phyloP scores from a whole-genome alignment of 352 stramenopile species.

The Phytophthora boehmeriae region DNA sequence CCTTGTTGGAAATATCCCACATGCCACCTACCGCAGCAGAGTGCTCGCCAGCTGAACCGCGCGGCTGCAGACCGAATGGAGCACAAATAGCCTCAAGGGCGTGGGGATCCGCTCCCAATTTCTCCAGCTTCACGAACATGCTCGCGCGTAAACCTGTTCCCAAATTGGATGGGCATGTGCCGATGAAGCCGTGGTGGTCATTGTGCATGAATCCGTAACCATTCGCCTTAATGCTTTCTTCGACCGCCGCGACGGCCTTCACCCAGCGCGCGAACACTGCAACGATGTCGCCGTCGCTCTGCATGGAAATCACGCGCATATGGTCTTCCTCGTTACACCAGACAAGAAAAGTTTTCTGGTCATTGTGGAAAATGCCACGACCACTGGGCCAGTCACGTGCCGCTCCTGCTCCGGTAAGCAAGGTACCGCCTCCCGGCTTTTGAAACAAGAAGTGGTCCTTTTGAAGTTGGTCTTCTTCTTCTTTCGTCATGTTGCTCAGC shows the following conservation, averaged over 20 bases:
- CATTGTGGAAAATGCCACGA: conserved; percentile 94
- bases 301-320: conserved; percentile 91
- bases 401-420: conserved; percentile 85
- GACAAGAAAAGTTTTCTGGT: conserved; percentile 90
- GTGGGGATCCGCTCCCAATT: conserved; percentile 73
- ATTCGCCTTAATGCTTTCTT: conserved; percentile 78
- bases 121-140: conserved; percentile 87
- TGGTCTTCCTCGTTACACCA: conserved; percentile 93
- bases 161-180: conserved; percentile 89
- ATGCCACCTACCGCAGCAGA: conserved; percentile 83
- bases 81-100: conserved; percentile 76
- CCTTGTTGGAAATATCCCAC: conserved; percentile 95
- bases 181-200: conserved; percentile 89
- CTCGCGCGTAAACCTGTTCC: conserved; percentile 85
- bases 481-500: conserved; percentile 90
- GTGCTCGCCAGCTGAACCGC: conserved; percentile 85
- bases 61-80: conserved; percentile 80
- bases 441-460: conserved; percentile 93
- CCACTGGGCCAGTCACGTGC: conserved; percentile 93
- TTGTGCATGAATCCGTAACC: conserved; percentile 90
- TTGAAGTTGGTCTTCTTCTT: conserved; percentile 92
- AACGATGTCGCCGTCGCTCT: conserved; percentile 91
- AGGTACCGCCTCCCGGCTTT: conserved; percentile 89
- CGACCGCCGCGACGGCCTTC: conserved; percentile 78
- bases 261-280: conserved; percentile 90